phyloP scores from a whole-genome alignment of 306 rosid species.

The Corylus americana region DNA sequence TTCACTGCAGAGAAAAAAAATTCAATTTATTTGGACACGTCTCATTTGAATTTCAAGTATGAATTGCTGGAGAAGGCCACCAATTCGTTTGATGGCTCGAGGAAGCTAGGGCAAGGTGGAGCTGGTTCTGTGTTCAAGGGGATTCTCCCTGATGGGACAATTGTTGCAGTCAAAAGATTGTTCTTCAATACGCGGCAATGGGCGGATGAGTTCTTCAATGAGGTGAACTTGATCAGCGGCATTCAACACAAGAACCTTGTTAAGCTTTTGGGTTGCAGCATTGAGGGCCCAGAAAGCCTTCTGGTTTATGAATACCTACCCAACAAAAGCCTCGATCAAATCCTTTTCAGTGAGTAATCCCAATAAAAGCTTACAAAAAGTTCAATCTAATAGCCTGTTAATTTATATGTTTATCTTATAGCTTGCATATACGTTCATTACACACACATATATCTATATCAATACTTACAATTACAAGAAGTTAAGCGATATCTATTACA shows the following conservation, averaged over 20 bases:
- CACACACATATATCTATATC: too few species aligned
- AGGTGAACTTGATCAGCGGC: conserved; percentile 52
- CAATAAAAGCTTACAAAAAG: too few species aligned
- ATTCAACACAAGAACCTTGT: conserved; percentile 63
- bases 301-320: conserved; percentile 70
- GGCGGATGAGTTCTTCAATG: conserved; percentile 66
- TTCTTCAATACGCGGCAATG: conserved; percentile 55
- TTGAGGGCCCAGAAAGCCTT: conserved; percentile 75
- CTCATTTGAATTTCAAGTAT: conserved; percentile 47
- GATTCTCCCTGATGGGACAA: conserved; percentile 51
- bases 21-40: conserved; percentile 13
- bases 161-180: conserved; percentile 66
- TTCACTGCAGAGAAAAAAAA: conserved; percentile 23
- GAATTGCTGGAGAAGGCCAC: conserved; percentile 59
- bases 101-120: conserved; percentile 55
- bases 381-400: too few species aligned
- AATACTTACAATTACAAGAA: too few species aligned
- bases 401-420: too few species aligned
- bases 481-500: too few species aligned
- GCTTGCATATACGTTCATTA: too few species aligned
- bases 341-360: conserved; percentile 47
- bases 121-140: conserved; percentile 63
- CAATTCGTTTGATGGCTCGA: conserved; percentile 34
- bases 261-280: conserved; percentile 67
- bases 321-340: conserved; percentile 57